Conservation (phyloP, 768 basidiomycete species). For the Pleurotus citrinopileatus region DNA sequence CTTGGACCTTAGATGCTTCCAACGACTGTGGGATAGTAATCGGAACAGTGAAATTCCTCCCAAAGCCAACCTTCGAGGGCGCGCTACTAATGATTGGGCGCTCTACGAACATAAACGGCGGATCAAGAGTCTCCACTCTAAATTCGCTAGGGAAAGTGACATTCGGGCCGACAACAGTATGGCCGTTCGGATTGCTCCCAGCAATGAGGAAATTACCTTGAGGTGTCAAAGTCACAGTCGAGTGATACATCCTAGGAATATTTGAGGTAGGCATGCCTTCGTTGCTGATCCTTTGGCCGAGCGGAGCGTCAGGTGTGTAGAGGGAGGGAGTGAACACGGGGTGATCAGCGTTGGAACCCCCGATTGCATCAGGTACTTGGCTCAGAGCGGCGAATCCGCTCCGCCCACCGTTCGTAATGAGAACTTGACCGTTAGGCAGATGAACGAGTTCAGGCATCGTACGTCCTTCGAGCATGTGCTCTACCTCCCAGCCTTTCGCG, state of each 20-base stretch:
- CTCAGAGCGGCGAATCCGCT: slow-evolving; percentile 33
- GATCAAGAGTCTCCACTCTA: slow-evolving; percentile 27
- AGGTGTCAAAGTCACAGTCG: slow-evolving; percentile 52
- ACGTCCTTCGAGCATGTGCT: slow-evolving; percentile 27
- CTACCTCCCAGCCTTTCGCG: slow-evolving; percentile 30
- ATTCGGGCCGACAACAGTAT: slow-evolving; percentile 2
- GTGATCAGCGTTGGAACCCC: slow-evolving; percentile 25
- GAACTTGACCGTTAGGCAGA: slow-evolving; percentile 31
- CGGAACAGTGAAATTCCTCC: slow-evolving; percentile 15
- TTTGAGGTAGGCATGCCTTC: slow-evolving; percentile 38
- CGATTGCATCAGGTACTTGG: slow-evolving; percentile 16
- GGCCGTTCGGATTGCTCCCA: slow-evolving; percentile 6
- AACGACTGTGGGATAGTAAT: background rate
- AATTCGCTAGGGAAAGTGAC: slow-evolving; percentile 23
- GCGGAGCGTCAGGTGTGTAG: slow-evolving; percentile 41
- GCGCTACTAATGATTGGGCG: slow-evolving; percentile 22
- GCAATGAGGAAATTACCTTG: slow-evolving; percentile 30
- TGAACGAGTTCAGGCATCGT: slow-evolving; percentile 31
- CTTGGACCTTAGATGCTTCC: background rate
- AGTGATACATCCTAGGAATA: slow-evolving; percentile 63
- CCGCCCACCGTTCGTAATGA: slow-evolving; percentile 37
- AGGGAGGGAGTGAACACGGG: slow-evolving; percentile 39
- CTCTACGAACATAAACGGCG: slow-evolving; percentile 24
- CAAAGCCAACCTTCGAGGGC: slow-evolving; percentile 25
- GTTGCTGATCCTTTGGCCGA: slow-evolving; percentile 46